phyloP scores from a whole-genome alignment of 106 monocot genomes.

The Acorus calamus region DNA sequence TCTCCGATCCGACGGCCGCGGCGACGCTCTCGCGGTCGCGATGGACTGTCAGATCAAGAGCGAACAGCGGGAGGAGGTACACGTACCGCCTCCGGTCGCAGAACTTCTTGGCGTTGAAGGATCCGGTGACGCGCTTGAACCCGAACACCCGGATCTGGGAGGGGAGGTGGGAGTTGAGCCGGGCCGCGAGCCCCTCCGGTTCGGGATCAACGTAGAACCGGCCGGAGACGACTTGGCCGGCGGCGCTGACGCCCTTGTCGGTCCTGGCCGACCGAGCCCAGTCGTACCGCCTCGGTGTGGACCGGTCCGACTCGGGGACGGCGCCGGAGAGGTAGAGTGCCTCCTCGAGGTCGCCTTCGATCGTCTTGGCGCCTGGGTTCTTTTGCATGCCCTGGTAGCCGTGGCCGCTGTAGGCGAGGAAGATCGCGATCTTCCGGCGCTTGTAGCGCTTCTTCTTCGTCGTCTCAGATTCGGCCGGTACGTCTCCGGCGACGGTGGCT shows the following conservation, averaged over 20 bases:
- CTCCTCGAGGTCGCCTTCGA: conserved; percentile 85
- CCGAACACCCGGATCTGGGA: conserved; percentile 72
- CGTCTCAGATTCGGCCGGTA: not conserved
- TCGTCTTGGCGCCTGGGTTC: conserved; percentile 92
- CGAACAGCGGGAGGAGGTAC: conserved; percentile 81
- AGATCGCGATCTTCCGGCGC: conserved; percentile 82
- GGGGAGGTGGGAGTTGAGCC: conserved; percentile 52
- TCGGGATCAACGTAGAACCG: conserved; percentile 60
- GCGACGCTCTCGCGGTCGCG: conserved; percentile 57
- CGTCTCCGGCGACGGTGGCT: not conserved
- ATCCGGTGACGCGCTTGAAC: conserved; percentile 56
- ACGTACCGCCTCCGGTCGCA: conserved; percentile 87
- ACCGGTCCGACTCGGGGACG: conserved; percentile 61
- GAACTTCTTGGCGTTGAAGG: conserved; percentile 93
- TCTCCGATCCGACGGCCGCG: conserved; percentile 59
- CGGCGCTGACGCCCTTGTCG: conserved; percentile 90
- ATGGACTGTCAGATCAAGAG: conserved; percentile 62
- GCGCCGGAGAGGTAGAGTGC: conserved; percentile 76
- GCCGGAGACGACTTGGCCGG: conserved; percentile 88
- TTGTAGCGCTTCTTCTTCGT: conserved; percentile 39
- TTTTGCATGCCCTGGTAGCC: conserved; percentile 99
- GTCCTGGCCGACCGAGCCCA: conserved; percentile 93
- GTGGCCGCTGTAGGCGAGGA: conserved; percentile 69
- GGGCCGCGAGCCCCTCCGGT: conserved; percentile 48
- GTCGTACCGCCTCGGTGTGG: conserved; percentile 64